phyloP scores from a whole-genome alignment of 164 flowering plant genomes.

The Kingdonia uniflora region DNA sequence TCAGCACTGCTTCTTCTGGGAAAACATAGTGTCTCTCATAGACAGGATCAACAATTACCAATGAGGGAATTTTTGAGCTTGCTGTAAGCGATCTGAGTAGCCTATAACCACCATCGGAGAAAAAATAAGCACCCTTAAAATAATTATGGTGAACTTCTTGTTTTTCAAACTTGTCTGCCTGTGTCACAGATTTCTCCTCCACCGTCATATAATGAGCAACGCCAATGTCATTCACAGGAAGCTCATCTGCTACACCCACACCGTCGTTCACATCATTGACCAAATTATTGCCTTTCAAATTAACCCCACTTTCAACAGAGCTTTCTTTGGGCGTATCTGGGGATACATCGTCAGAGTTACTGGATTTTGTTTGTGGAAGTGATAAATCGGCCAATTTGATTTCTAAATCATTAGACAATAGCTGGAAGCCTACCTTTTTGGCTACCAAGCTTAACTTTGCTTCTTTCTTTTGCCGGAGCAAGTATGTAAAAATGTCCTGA shows the following conservation, averaged over 20 bases:
- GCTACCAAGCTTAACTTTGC: slow-evolving; percentile 59
- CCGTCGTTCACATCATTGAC: slow-evolving; percentile 6
- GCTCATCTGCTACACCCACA: slow-evolving; percentile 8
- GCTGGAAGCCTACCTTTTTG: slow-evolving; percentile 72
- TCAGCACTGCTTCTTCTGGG: slow-evolving; percentile 29
- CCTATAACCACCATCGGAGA: slow-evolving; percentile 59
- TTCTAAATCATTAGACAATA: slow-evolving; percentile 68
- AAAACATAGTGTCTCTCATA: slow-evolving; percentile 54
- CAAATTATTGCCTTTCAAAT: slow-evolving; percentile 15
- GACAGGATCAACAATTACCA: slow-evolving; percentile 70
- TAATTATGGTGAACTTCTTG: slow-evolving; percentile 4
- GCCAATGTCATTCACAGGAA: slow-evolving; percentile 8
- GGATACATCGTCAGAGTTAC: slow-evolving; percentile 20
- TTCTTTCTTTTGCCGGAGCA: slow-evolving; percentile 49
- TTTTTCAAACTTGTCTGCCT: not conserved
- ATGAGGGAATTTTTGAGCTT: slow-evolving; percentile 45
- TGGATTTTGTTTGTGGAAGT: slow-evolving; percentile 20
- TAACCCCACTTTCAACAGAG: slow-evolving; percentile 8
- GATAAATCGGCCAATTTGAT: slow-evolving; percentile 33
- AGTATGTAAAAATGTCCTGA: slow-evolving; percentile 43
- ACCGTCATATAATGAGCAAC: slow-evolving; percentile 13
- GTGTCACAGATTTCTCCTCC: slow-evolving; percentile 8
- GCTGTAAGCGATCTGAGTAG: slow-evolving; percentile 53
- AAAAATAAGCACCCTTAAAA: slow-evolving; percentile 52
- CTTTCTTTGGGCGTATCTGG: slow-evolving; percentile 16